Base-by-base conservation (phyloP, 805 yeast genomes). In the Metschnikowia shivogae region DNA sequence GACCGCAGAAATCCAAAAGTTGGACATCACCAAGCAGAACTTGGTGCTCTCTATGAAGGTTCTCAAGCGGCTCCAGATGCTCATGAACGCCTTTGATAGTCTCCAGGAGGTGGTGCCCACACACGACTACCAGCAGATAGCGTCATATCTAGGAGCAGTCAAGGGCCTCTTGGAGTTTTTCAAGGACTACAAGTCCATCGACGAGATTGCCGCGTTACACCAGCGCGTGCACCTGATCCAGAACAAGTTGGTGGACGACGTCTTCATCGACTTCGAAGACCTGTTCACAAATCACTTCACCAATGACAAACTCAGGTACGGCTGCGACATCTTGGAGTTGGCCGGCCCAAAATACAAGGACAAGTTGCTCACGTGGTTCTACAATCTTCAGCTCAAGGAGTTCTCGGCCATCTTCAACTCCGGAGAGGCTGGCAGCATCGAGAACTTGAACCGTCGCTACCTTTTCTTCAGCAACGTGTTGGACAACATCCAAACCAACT, bases 341-440 rank as follows among this genome's bases (percentile, higher is more conserved):
- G 62, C 67, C n/a, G 86, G 86, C 22, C 59, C 61, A 5, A 73
- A 79, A 41, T 76, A 81, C 49, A 68, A 68, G 49, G 78, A 78
- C 40, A 79, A 82, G 56, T 70, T 92, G 38, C 64, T 81, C 7
- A 78, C 74, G 38, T 88, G 95, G 92, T 87, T 85, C 62, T 77
- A 86, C 48, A 78, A 77, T 45, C 72, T 72, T 27, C 81, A 84
- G 50, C 70, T 93, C 43, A 77, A 77, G 56, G 98, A 92, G 56
- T 80, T 92, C 36, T 76, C 76, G 30, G 68, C 79, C 19, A 88
- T 93, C 9, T 93, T 93, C 65, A 77, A 80, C 43, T 74, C 81
- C 11, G 97, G 89, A 55, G 99, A 93, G 64, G 99, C 99, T 0
- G 97, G 97, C 1, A 84, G 95, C 5, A 67, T 93, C 48, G 99